Conservation (phyloP, 192 early-diverging fungal genomes). For the Mortierella antarctica region DNA sequence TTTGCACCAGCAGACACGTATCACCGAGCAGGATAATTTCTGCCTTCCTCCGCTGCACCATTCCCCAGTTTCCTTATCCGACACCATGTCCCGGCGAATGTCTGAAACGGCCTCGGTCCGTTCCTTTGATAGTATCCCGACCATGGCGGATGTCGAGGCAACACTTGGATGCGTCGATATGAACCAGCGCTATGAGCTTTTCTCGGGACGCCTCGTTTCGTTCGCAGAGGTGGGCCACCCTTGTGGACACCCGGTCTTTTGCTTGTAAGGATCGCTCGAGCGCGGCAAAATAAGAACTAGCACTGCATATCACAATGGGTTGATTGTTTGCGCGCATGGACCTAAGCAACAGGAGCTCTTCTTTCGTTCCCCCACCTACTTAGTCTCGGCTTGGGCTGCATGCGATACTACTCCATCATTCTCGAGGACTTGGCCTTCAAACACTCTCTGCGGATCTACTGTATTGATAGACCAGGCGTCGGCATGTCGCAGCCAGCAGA, state of each 20-base stretch:
- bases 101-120: constrained; percentile 45
- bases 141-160: constrained; percentile 54
- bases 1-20: too few relatives aligned
- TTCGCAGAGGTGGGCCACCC: constrained; percentile 58
- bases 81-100: constrained; percentile 51
- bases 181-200: constrained; percentile 52
- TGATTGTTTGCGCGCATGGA: background rate
- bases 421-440: constrained; percentile 57
- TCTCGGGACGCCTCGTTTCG: constrained; percentile 52
- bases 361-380: background rate
- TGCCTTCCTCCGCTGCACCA: too few relatives aligned
- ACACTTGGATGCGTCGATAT: constrained; percentile 53
- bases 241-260: constrained; percentile 57
- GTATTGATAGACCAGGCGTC: constrained; percentile 56
- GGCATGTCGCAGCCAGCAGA: constrained; percentile 51
- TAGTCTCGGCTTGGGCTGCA: constrained; percentile 56
- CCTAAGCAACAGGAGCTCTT: background rate
- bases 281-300: too few relatives aligned
- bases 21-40: too few relatives aligned
- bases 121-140: constrained; percentile 53
- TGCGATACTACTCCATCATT: constrained; percentile 56
- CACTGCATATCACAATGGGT: too few relatives aligned
- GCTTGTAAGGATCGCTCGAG: constrained; percentile 26
- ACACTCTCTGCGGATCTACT: constrained; percentile 54
- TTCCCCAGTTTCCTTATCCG: background rate